Conservation (phyloP, 352 stramenopile genomes). For the Pythium monospermum region DNA sequence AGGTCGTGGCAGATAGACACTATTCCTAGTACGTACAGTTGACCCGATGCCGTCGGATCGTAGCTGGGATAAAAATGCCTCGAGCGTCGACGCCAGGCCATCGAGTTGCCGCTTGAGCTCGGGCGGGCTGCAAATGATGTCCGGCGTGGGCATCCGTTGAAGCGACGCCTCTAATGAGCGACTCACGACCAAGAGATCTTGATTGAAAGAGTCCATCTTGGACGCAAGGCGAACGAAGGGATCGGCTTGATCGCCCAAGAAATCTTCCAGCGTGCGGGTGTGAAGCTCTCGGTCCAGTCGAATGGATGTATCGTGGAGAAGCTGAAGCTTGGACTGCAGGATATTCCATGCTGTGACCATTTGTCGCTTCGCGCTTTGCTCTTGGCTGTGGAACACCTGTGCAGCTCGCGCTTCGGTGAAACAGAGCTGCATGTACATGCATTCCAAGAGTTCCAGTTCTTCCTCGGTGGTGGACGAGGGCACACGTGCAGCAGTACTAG, state of each 20-base stretch:
- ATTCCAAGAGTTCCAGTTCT: conserved; percentile 46
- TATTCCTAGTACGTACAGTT: conserved; percentile 29
- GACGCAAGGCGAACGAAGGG: conserved; percentile 22
- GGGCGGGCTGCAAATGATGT: conserved; percentile 17
- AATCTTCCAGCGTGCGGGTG: conserved; percentile 18
- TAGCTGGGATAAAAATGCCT: conserved; percentile 26
- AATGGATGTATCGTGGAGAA: conserved; percentile 38
- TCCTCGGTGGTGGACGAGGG: conserved; percentile 16
- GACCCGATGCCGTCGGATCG: conserved; percentile 18
- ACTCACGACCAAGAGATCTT: conserved; percentile 23
- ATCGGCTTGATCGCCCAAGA: conserved; percentile 22
- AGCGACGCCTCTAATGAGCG: conserved; percentile 29
- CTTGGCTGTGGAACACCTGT: conserved; percentile 36
- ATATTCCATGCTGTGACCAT: conserved; percentile 34
- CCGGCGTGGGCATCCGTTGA: conserved; percentile 31
- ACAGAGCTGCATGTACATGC: conserved; percentile 46
- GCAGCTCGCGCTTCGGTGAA: conserved; percentile 35
- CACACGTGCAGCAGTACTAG: conserved; percentile 2
- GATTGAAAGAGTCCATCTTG: conserved; percentile 9
- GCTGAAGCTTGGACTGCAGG: conserved; percentile 45
- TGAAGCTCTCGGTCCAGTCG: conserved; percentile 38
- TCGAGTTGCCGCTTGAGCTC: conserved; percentile 34
- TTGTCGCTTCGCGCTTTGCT: conserved; percentile 42
- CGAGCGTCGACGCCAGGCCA: conserved; percentile 20
- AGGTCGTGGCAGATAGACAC: too few relatives aligned